A percentile compares a stretch with the other conserved stretches of the same genome.
Evolutionary conservation across 331 rosid genomes (phyloP).

Genomic region (Erythrophleum ivorense): DNA sequence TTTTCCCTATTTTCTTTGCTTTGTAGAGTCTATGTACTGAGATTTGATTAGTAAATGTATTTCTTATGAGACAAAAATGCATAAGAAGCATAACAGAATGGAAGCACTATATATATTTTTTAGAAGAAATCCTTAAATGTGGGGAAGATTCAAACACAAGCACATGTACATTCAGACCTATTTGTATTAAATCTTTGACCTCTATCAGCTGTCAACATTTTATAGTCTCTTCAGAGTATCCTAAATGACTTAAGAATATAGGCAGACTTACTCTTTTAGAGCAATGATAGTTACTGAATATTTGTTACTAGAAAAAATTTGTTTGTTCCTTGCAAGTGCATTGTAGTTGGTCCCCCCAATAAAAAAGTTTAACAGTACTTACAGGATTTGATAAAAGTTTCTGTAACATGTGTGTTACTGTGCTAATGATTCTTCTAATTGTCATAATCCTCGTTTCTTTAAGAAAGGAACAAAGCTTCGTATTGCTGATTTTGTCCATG

Average conservation of each 20-base stretch:
- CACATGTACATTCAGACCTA: neutral
- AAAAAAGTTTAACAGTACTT: neutral
- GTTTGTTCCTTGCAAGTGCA: neutral
- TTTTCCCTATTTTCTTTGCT: neutral
- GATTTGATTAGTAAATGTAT: neutral
- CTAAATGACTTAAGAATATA: neutral
- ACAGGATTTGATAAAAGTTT: conserved; percentile 13
- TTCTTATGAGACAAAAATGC: neutral
- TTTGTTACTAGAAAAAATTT: neutral
- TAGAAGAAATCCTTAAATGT: neutral
- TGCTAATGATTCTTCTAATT: conserved; percentile 12
- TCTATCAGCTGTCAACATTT: neutral
- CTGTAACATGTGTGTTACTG: conserved; percentile 11
- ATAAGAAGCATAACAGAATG: neutral
- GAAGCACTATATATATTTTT: neutral
- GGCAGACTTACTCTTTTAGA: neutral
- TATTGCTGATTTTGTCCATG: conserved; percentile 92
- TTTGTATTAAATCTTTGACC: neutral
- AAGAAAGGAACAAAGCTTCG: conserved; percentile 81
- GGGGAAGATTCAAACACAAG: neutral
- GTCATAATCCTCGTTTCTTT: conserved; percentile 17
- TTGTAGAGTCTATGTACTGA: neutral
- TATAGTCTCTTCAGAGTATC: conserved; percentile 7
- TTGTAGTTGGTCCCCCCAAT: conserved; percentile 25
- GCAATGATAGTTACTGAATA: neutral